Evolutionary conservation across 202 grass and related monocot species (phyloP).

Genomic region (Bolboschoenoplectus hybrid): DNA sequence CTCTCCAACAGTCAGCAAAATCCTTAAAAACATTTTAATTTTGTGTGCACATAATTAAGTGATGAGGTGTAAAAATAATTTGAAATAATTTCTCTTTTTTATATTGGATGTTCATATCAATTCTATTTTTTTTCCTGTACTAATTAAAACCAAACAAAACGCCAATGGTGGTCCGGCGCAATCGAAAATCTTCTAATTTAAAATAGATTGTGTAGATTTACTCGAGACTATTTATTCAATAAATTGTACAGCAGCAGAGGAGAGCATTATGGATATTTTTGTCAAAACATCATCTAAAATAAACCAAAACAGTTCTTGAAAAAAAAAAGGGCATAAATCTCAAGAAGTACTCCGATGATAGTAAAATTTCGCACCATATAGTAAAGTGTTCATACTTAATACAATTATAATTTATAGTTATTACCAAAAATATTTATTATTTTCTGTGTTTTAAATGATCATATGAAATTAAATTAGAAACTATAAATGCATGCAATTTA

Average conservation of each 20-base stretch:
- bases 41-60: too few species aligned
- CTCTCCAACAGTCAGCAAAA: neutral
- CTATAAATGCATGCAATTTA: neutral
- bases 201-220: neutral
- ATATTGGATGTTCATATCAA: too few species aligned
- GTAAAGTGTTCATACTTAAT: too few species aligned
- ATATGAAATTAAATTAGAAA: too few species aligned
- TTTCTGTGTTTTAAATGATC: too few species aligned
- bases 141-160: neutral
- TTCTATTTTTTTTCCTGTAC: neutral
- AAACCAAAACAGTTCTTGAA: neutral
- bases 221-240: neutral
- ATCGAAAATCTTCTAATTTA: neutral
- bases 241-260: neutral
- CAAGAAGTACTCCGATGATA: neutral
- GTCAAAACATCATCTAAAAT: neutral
- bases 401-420: too few species aligned
- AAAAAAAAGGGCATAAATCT: neutral
- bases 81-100: too few species aligned
- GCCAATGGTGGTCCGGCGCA: neutral
- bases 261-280: too few species aligned
- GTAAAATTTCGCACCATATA: neutral
- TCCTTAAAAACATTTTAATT: too few species aligned
- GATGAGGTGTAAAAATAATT: too few species aligned
- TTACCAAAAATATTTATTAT: too few species aligned